Evolutionary conservation across 768 basidiomycete species (phyloP).

Genomic region (Lactifluus subvellereus): DNA sequence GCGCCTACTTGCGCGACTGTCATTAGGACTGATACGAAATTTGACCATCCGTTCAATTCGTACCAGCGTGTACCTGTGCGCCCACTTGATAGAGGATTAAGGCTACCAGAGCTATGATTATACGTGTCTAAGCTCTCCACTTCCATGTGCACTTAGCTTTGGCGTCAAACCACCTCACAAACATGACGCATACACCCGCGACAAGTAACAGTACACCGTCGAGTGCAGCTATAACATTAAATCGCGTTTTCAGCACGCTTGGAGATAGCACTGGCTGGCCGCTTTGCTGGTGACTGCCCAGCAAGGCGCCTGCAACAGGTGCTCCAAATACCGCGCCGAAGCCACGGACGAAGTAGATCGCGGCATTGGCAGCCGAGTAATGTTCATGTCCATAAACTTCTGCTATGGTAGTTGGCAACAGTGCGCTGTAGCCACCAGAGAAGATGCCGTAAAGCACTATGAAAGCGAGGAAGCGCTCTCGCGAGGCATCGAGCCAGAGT

Average conservation of each 20-base stretch:
- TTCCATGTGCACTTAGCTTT: constrained; percentile 36
- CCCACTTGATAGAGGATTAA: not conserved
- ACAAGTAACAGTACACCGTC: constrained; percentile 35
- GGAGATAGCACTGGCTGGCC: not conserved
- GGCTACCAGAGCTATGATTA: not conserved
- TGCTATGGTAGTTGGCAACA: constrained; percentile 40
- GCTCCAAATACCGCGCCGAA: constrained; percentile 38
- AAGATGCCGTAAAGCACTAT: constrained; percentile 39
- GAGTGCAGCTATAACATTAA: constrained; percentile 37
- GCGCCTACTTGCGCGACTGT: not conserved
- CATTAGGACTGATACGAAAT: not conserved
- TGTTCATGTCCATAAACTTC: constrained; percentile 41
- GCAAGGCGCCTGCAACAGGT: constrained; percentile 38
- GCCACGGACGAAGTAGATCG: constrained; percentile 40
- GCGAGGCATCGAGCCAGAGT: constrained; percentile 39
- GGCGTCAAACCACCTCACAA: constrained; percentile 41
- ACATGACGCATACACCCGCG: constrained; percentile 36
- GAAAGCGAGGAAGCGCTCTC: constrained; percentile 37
- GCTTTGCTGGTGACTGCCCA: constrained; percentile 31
- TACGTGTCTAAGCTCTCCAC: constrained; percentile 35
- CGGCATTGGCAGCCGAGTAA: constrained; percentile 38
- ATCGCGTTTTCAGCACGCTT: constrained; percentile 28
- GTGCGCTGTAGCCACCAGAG: constrained; percentile 42
- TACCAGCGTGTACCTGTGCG: not conserved
- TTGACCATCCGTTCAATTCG: not conserved